Evolutionary conservation across 2,329 filamentous ascomycete genomes (phyloP), one percentile per base, ranked within the genome.

Genomic region (Pseudopithomyces maydicus): DNA sequence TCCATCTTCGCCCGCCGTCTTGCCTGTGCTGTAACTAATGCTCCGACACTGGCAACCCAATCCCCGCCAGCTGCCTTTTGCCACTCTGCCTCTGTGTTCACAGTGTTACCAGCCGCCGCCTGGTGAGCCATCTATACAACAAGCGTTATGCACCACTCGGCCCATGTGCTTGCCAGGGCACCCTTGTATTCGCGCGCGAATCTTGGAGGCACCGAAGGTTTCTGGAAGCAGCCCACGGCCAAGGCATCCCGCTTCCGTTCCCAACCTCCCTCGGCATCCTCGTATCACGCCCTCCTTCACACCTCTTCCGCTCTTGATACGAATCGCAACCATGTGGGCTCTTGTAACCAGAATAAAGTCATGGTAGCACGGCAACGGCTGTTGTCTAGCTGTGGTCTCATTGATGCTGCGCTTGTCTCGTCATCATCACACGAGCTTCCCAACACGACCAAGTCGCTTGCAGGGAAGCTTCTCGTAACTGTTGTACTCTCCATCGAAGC

Each of bases 41-140:
- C 26, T 29, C 26, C 5, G 46, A 50, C 47, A 23, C 22, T 50
- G 47, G 41, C 47, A 50, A 36, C 36, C 35, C 33, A 23, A n/a
- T 50, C 35, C 35, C 22, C 47, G 47, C 35, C 15, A 10, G 38
- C 42, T 38, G 48, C 48, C 17, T 33, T 42, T 17, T 51, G 36
- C 22, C 41, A 56, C 54, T 48, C 59, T 58, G 56, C 58, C 54
- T 57, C 33, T 39, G 52, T 59, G 56, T 52, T 19, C 8, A 29
- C 26, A 29, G 26, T 29, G 8, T 8, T 29, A 58, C 57, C 67
- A 62, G 67, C 66, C 10, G 26, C 38, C 42, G 38, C 38, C 35
- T 26, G 47, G 29, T 29, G 47, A 49, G 33, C 47, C 19, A 32
- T 41, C 47, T 50, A 50, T 50, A 50, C 47, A 50, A 32, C 35